Percentiles rank a stretch among this genome's conserved stretches.
Evolutionary conservation across 495 filamentous ascomycete genomes (phyloP).

Genomic region (Penicillium fimorum): DNA sequence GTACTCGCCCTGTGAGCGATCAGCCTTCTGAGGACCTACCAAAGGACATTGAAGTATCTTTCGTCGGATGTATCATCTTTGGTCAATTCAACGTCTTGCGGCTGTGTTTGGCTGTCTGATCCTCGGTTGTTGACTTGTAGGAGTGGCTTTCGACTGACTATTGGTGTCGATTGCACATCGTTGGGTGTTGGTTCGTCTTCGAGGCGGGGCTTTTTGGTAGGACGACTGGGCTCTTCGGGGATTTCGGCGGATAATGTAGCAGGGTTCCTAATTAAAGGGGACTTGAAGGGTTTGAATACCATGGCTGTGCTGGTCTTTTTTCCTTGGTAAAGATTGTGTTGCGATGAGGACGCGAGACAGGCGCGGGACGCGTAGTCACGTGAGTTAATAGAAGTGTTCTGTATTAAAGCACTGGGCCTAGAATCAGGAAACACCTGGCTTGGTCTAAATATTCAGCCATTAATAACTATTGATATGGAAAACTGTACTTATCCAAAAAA

Average conservation of each 20-base stretch:
- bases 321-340: slow-evolving; percentile 4
- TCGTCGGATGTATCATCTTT: slow-evolving; percentile 30
- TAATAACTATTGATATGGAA: neutral
- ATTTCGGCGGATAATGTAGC: slow-evolving; percentile 5
- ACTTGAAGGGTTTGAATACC: slow-evolving; percentile 49
- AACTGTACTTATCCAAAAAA: neutral
- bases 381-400: neutral
- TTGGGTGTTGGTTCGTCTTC: slow-evolving; percentile 17
- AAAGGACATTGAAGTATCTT: slow-evolving; percentile 66
- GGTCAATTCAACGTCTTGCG: neutral
- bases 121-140: slow-evolving; percentile 33
- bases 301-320: slow-evolving; percentile 26
- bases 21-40: slow-evolving; percentile 39
- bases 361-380: slow-evolving; percentile 24
- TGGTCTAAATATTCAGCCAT: neutral
- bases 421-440: neutral
- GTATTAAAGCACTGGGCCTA: neutral
- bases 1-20: neutral
- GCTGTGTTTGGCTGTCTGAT: slow-evolving; percentile 13
- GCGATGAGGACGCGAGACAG: slow-evolving; percentile 11
- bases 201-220: slow-evolving; percentile 34
- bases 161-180: slow-evolving; percentile 13
- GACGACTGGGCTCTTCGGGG: slow-evolving; percentile 12
- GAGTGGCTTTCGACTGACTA: slow-evolving; percentile 29
- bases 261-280: slow-evolving; percentile 43